phyloP scores from a whole-genome alignment of 805 yeast species.

The Metschnikowia bowlesiae region DNA sequence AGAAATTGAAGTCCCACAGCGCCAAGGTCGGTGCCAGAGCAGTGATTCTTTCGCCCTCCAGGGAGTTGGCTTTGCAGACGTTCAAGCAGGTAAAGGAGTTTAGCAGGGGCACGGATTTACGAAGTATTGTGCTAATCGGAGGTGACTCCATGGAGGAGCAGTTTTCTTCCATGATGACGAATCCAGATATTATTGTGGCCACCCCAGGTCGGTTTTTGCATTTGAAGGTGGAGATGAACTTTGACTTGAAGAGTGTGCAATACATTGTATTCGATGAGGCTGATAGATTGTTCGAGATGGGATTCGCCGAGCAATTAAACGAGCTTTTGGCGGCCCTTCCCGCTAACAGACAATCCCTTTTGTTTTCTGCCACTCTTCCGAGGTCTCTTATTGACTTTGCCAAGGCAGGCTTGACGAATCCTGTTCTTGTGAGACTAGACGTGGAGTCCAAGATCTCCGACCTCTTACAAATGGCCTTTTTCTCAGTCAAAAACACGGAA shows the following conservation, averaged over 20 bases:
- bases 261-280: slow-evolving; percentile 96
- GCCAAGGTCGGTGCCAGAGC: slow-evolving; percentile 90
- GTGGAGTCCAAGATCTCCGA: slow-evolving; percentile 90
- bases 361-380: slow-evolving; percentile 95
- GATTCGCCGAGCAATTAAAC: slow-evolving; percentile 88
- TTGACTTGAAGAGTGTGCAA: slow-evolving; percentile 78
- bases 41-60: slow-evolving; percentile 83
- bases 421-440: slow-evolving; percentile 88
- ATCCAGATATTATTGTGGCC: slow-evolving; percentile 93
- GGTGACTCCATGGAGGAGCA: slow-evolving; percentile 99
- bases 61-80: slow-evolving; percentile 95
- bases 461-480: slow-evolving; percentile 82
- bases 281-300: slow-evolving; percentile 93
- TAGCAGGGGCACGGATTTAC: slow-evolving; percentile 73
- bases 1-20: slow-evolving; percentile 74
- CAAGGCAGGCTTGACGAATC: slow-evolving; percentile 90
- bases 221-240: slow-evolving; percentile 90
- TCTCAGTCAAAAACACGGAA: slow-evolving; percentile 76
- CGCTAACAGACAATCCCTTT: slow-evolving; percentile 73
- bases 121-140: slow-evolving; percentile 82
- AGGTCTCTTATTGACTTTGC: slow-evolving; percentile 92
- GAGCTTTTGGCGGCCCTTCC: slow-evolving; percentile 85
- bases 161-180: slow-evolving; percentile 84
- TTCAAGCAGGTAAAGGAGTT: slow-evolving; percentile 85
- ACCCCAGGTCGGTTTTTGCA: slow-evolving; percentile 98